These are phyloP conservation scores for Boletus speciosus DNA, from an alignment of 768 basidiomycete species.

Conservation along the genomic window DNA sequence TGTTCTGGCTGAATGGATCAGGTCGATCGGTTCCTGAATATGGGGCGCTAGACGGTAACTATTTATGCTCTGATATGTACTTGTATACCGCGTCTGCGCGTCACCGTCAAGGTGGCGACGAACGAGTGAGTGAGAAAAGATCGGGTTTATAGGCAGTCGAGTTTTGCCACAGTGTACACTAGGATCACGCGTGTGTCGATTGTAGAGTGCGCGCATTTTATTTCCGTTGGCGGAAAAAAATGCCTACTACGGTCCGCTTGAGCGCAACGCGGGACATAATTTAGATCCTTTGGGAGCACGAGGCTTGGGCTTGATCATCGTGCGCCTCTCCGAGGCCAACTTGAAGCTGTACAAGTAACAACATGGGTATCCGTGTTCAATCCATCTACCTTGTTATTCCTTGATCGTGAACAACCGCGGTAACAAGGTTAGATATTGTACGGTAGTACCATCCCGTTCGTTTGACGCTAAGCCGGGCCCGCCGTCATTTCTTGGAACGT, in stretches of 20 bases:
- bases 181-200: not conserved
- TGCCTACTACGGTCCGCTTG: too few species aligned
- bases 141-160: not conserved
- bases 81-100: not conserved
- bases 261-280: not conserved
- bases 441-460: too few species aligned
- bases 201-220: not conserved
- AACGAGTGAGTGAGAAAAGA: too few species aligned
- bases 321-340: too few species aligned
- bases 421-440: too few species aligned
- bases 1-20: conserved; percentile 21
- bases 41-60: not conserved
- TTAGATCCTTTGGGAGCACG: not conserved
- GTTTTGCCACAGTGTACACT: not conserved
- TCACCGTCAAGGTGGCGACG: not conserved
- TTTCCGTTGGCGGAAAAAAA: not conserved
- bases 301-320: too few species aligned
- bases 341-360: too few species aligned
- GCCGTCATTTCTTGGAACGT: too few species aligned
- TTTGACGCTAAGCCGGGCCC: too few species aligned
- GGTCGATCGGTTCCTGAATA: conserved; percentile 14
- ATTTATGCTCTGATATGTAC: not conserved
- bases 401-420: too few species aligned
- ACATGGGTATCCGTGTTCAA: too few species aligned
- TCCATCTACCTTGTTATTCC: too few species aligned